These are phyloP conservation scores for Lathyrus sativus DNA, from an alignment of 306 rosid genomes.

Conservation along the genomic window DNA sequence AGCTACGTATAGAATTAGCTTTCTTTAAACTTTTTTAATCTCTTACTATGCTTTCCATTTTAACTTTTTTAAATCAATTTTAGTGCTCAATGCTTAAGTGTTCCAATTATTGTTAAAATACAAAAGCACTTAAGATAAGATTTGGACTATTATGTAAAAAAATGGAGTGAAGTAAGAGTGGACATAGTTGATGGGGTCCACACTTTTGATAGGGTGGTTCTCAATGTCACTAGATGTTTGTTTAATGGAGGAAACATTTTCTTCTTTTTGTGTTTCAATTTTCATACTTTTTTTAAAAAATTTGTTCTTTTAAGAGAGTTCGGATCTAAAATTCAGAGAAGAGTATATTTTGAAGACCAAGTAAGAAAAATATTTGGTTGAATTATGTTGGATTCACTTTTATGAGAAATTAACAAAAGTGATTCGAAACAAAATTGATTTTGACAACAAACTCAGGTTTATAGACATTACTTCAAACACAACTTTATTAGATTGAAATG, in stretches of 20 bases:
- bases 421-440: no score
- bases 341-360: no score
- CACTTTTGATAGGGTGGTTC: slow-evolving; percentile 15
- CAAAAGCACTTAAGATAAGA: slow-evolving; percentile 13
- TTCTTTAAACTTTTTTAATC: slow-evolving; percentile 27
- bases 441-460: no score
- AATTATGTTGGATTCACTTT: no score
- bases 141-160: not conserved
- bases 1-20: slow-evolving; percentile 36
- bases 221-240: slow-evolving; percentile 8
- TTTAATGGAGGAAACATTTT: slow-evolving; percentile 2
- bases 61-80: slow-evolving; percentile 14
- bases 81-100: slow-evolving; percentile 8
- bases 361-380: no score
- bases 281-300: no score
- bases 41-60: slow-evolving; percentile 5
- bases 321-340: no score
- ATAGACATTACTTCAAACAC: no score
- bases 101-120: slow-evolving; percentile 18
- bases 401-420: no score
- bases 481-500: no score
- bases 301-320: no score
- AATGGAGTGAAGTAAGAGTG: not conserved
- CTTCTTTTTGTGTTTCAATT: slow-evolving; percentile 9
- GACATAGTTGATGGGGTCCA: not conserved